Base-by-base conservation (phyloP, 2,329 filamentous ascomycete genomes). In the Septoria petroselini region DNA sequence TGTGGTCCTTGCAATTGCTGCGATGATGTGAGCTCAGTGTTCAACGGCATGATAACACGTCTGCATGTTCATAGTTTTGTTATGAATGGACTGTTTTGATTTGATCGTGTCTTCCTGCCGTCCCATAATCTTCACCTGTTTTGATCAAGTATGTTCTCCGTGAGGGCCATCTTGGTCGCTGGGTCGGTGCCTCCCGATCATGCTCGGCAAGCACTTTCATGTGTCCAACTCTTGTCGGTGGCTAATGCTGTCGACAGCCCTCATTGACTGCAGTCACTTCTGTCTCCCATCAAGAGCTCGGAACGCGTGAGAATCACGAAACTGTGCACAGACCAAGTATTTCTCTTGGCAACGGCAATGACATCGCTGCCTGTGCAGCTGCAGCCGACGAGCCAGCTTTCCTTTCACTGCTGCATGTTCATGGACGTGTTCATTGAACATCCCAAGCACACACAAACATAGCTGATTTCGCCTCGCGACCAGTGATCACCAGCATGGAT, bases 401-500 rank as follows among this genome's bases (percentile, higher is more conserved):
- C 43, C 43, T 46, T 46, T 39, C 19, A 43, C 17, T 21, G 17
- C 41, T 23, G 27, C 19, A 37, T n/a, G n/a, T n/a, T n/a, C n/a
- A n/a, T n/a, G n/a, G n/a, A n/a, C n/a, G n/a, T n/a, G n/a, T n/a
- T n/a, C n/a, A n/a, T n/a, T n/a, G n/a, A n/a, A n/a, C n/a, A n/a
- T n/a, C n/a, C n/a, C n/a, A n/a, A n/a, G n/a, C n/a, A n/a, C n/a
- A n/a, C n/a, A n/a, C n/a, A n/a, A n/a, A 11, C 43, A 19, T 27
- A 23, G 14, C 35, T 15, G n/a, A 18, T 29, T 45, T 47, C 57
- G 60, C 58, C 58, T 59, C 60, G 61, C 62, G 52, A 53, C 52
- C 58, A 58, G 62, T 39, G 56, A 58, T 59, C 60, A 59, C 60
- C 58, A 58, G 45, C 40, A 55, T 45, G 41, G 41, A 40, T 12